Percentiles rank a stretch among this genome's conserved stretches.
Evolutionary conservation across 495 filamentous ascomycete genomes (phyloP).

Genomic region (Aspergillus bridgeri): DNA sequence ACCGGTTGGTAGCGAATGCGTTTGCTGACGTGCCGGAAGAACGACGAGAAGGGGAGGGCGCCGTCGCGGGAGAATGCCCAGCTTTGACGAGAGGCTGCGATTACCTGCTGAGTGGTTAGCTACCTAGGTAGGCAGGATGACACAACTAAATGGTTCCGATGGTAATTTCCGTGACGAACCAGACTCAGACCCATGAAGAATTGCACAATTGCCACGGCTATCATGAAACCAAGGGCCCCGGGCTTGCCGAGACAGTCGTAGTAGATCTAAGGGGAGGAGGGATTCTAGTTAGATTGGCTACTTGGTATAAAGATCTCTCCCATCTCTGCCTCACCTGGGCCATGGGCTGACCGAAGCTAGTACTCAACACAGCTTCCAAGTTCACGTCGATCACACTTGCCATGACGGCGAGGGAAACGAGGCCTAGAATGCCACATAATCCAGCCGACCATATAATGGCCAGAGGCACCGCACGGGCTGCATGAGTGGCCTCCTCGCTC

Average conservation of each 20-base stretch:
- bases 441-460: constrained; percentile 49
- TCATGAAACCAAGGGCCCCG: constrained; percentile 46
- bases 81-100: constrained; percentile 51
- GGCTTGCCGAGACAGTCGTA: constrained; percentile 44
- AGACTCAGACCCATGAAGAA: constrained; percentile 46
- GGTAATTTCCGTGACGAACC: constrained; percentile 35
- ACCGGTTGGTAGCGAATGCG: constrained; percentile 54
- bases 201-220: constrained; percentile 38
- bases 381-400: constrained; percentile 38
- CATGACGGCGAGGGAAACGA: constrained; percentile 51
- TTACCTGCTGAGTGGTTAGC: constrained; percentile 23
- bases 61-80: constrained; percentile 61
- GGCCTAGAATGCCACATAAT: constrained; percentile 45
- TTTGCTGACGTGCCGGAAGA: constrained; percentile 51
- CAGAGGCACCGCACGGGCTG: constrained; percentile 56
- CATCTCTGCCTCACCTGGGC: too few species aligned
- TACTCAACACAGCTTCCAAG: constrained; percentile 29
- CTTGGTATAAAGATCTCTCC: too few species aligned
- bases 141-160: constrained; percentile 28
- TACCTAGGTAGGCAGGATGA: not conserved
- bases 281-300: too few species aligned
- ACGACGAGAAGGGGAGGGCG: constrained; percentile 55
- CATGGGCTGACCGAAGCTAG: constrained; percentile 45
- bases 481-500: constrained; percentile 59
- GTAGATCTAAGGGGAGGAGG: too few species aligned